Conservation (phyloP, 148 eudicot genomes). For the Heliosperma pusillum region DNA sequence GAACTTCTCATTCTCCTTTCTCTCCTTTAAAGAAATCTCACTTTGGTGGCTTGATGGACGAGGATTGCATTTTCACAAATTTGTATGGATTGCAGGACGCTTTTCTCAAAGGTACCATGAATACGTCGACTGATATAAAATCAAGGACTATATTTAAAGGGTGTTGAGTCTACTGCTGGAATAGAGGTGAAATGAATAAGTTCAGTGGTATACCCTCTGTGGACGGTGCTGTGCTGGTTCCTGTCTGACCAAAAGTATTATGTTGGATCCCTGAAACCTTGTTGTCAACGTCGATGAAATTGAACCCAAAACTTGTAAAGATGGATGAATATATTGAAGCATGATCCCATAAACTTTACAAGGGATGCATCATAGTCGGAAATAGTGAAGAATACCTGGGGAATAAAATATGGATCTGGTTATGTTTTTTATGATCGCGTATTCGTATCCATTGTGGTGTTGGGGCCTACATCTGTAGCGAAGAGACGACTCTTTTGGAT, state of each 20-base stretch:
- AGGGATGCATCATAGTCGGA: constrained; percentile 86
- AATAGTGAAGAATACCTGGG: too few relatives aligned
- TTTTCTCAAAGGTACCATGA: constrained; percentile 91
- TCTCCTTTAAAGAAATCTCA: constrained; percentile 95
- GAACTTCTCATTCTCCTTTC: constrained; percentile 78
- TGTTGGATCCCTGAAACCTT: constrained; percentile 83
- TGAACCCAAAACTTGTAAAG: constrained; percentile 97
- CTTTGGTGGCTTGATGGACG: constrained; percentile 90
- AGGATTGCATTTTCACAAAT: constrained; percentile 93
- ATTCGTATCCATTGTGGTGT: constrained; percentile 89
- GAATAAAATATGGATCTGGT: constrained; percentile 89
- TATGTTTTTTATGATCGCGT: constrained; percentile 91
- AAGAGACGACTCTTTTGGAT: constrained; percentile 91
- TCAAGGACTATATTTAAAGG: constrained; percentile 80
- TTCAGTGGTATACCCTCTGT: constrained; percentile 89
- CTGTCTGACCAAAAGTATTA: constrained; percentile 93
- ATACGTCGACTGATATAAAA: constrained; percentile 88
- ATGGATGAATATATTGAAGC: constrained; percentile 91
- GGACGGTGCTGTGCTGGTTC: constrained; percentile 99
- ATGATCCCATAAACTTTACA: constrained; percentile 92
- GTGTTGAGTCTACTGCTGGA: constrained; percentile 94
- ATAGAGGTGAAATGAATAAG: constrained; percentile 82
- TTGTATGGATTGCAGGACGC: constrained; percentile 84
- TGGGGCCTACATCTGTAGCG: constrained; percentile 94
- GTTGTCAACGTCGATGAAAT: constrained; percentile 97